Evolutionary conservation across 2,329 filamentous ascomycete species (phyloP), one percentile per base, ranked within the genome.

Genomic region (Xylariaceae sp.): DNA sequence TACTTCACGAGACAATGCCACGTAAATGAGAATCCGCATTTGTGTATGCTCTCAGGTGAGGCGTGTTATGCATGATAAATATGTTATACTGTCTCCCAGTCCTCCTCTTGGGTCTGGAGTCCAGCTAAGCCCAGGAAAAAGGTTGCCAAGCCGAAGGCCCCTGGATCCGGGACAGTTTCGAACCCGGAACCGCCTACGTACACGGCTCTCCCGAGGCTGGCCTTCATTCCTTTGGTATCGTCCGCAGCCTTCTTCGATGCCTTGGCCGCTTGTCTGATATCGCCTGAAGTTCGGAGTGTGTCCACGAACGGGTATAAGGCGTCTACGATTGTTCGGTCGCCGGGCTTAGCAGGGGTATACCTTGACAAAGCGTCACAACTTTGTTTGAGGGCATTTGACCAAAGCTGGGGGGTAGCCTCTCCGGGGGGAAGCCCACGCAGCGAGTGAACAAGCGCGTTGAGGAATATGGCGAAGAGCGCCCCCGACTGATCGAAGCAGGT

Each of bases 241-340:
- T 90, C 83, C 3, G 89, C 84, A 1, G 84, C 92, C 32, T 79
- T 71, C 47, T 76, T 75, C 1, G 88, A 83, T 2, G 86, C 88
- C 52, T 78, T 70, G 0, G 87, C 88, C 6, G 92, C 89, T 57
- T 79, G 71, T 49, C 77, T 73, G 14, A 92, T 60, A 57, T 85
- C 76, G 11, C 76, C 77, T 1, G 79, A 81, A 54, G 74, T 63
- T 5, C 65, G 70, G 2, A 97, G 72, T 3, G 73, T 76, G 30
- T 87, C 76, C 36, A 94, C 81, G 59, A 97, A 98, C 2, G 92
- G 92, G 46, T 85, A 77, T 34, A 98, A 69, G 2, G 90, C 88
- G 63, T 98, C 92, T 23, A 97, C 76, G 24, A 97, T 68, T 0
- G 92, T 98, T 35, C 92, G 76, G 60, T 98, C 92, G 18, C 92